Evolutionary conservation across 495 filamentous ascomycete genomes (phyloP).

Genomic region (Podospora pseudopauciseta): DNA sequence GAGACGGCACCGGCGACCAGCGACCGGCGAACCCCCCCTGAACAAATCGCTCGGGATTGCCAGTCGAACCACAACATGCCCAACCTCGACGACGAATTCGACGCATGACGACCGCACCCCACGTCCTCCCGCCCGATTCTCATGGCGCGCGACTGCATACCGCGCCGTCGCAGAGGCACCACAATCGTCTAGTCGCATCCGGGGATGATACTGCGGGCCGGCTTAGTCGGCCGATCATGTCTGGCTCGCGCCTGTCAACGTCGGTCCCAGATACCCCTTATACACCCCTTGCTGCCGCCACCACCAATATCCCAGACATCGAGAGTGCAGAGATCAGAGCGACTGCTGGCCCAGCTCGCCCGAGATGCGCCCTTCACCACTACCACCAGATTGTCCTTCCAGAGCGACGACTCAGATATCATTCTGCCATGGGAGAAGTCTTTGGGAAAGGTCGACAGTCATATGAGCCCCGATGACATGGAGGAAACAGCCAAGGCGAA

Average conservation of each 20-base stretch:
- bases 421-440: background rate
- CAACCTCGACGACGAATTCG: background rate
- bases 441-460: slow-evolving; percentile 1
- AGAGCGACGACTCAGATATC: background rate
- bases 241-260: slow-evolving; percentile 4
- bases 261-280: slow-evolving; percentile 10
- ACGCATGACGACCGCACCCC: background rate
- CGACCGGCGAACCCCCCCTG: background rate
- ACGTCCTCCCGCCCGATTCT: background rate
- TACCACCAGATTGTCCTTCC: background rate
- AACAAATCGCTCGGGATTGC: background rate
- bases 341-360: background rate
- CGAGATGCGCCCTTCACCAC: background rate
- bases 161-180: background rate
- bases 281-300: slow-evolving; percentile 1
- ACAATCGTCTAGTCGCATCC: background rate
- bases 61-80: background rate
- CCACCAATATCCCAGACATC: background rate
- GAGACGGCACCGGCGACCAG: background rate
- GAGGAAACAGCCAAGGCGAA: slow-evolving; percentile 18
- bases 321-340: background rate
- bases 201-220: slow-evolving; percentile 19
- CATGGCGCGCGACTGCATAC: slow-evolving; percentile 6
- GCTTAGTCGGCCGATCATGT: slow-evolving; percentile 23
- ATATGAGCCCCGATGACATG: slow-evolving; percentile 35